phyloP scores from a whole-genome alignment of 768 basidiomycete species.

The Hortiboletus campestris region DNA sequence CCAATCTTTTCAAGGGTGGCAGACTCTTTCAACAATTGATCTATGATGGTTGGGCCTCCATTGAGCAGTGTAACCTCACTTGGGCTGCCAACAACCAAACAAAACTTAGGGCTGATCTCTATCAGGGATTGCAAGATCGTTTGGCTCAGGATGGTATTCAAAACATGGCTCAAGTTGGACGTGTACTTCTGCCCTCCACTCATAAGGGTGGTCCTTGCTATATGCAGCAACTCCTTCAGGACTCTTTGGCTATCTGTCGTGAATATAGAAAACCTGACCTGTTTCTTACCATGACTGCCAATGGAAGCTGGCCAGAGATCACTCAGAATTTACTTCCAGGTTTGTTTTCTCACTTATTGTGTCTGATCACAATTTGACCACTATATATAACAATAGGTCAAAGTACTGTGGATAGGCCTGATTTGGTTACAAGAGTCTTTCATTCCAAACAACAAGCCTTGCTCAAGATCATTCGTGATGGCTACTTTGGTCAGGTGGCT shows the following conservation, averaged over 20 bases:
- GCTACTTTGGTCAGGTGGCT: conserved; percentile 41
- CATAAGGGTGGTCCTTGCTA: conserved; percentile 41
- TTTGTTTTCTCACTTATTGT: background rate
- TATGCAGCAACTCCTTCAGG: conserved; percentile 45
- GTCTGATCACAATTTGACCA: background rate
- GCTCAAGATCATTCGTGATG: conserved; percentile 36
- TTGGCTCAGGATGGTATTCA: conserved; percentile 19
- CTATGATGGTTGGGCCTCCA: too few species aligned
- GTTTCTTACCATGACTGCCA: conserved; percentile 53
- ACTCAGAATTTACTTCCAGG: conserved; percentile 35
- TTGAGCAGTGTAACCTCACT: too few species aligned
- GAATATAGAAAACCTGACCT: conserved; percentile 39
- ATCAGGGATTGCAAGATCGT: conserved; percentile 34
- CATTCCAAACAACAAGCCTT: conserved; percentile 38
- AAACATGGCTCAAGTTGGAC: conserved; percentile 33
- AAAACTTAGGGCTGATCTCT: too few species aligned
- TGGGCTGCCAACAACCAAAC: too few species aligned
- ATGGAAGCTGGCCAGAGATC: conserved; percentile 48
- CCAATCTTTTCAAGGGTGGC: conserved; percentile 34
- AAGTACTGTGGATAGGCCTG: conserved; percentile 41
- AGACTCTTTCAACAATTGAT: conserved; percentile 21
- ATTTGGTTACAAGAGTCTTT: conserved; percentile 48
- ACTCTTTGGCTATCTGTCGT: conserved; percentile 44
- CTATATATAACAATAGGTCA: conserved; percentile 23
- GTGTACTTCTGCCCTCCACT: conserved; percentile 39